Percentiles rank a stretch among this genome's conserved stretches.
These are phyloP conservation scores for Hypholoma fasciculare DNA, from an alignment of 768 basidiomycete species.

Conservation along the genomic window DNA sequence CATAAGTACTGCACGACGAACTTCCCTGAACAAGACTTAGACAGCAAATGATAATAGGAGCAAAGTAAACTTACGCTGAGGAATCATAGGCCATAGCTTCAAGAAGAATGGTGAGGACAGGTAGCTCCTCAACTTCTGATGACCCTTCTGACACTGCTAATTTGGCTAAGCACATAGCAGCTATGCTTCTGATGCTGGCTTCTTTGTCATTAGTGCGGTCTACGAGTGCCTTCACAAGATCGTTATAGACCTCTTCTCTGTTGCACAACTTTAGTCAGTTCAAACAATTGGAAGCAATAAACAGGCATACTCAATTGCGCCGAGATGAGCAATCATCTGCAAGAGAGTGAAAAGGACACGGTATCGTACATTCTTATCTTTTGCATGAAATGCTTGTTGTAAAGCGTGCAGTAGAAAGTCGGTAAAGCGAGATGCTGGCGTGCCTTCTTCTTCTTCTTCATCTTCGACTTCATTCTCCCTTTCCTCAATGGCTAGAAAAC, in stretches of 20 bases:
- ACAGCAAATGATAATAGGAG: not conserved
- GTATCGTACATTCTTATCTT: constrained; percentile 86
- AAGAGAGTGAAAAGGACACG: constrained; percentile 76
- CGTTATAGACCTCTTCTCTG: constrained; percentile 76
- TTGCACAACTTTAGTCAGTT: not conserved
- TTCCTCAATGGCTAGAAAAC: constrained; percentile 11
- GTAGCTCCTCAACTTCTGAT: constrained; percentile 51
- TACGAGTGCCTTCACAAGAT: constrained; percentile 62
- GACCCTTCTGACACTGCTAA: constrained; percentile 71
- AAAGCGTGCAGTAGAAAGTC: constrained; percentile 64
- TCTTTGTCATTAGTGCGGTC: constrained; percentile 84
- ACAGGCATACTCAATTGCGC: constrained; percentile 78
- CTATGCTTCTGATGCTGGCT: constrained; percentile 70
- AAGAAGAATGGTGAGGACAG: constrained; percentile 60
- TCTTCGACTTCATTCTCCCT: constrained; percentile 42
- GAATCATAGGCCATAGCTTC: constrained; percentile 72
- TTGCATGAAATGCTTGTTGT: constrained; percentile 76
- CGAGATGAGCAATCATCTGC: constrained; percentile 77
- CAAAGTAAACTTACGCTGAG: constrained; percentile 57
- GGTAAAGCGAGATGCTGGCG: constrained; percentile 68
- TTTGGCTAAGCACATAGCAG: constrained; percentile 76
- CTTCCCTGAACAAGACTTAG: constrained; percentile 56
- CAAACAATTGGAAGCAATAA: not conserved
- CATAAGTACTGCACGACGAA: constrained; percentile 76
- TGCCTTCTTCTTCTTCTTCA: constrained; percentile 63